Evolutionary conservation across 2,329 filamentous ascomycete species (phyloP).

Genomic region (Pseudohalonectria lignicola): DNA sequence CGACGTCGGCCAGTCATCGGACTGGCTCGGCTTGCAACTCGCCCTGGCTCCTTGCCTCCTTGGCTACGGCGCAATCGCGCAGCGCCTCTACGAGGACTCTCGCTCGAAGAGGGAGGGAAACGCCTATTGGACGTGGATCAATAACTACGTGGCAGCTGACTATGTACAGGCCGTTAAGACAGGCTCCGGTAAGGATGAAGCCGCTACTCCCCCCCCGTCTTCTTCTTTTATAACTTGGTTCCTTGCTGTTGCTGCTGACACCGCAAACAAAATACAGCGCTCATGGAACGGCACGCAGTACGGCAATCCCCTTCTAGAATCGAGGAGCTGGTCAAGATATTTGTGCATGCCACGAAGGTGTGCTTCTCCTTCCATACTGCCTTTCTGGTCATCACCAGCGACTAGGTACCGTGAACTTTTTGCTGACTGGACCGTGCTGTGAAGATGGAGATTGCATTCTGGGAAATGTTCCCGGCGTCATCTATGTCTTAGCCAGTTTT

Average conservation of each 20-base stretch:
- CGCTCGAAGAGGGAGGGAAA: conserved; percentile 55
- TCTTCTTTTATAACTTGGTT: too few relatives aligned
- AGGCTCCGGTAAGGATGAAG: conserved; percentile 48
- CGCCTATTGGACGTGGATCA: conserved; percentile 81
- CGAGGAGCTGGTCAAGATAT: conserved; percentile 75
- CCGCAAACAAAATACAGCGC: too few relatives aligned
- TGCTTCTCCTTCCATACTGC: conserved; percentile 12
- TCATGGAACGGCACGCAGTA: conserved; percentile 63
- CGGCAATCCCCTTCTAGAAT: conserved; percentile 63
- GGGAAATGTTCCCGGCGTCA: conserved; percentile 44
- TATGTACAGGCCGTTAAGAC: conserved; percentile 62
- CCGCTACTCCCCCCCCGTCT: not conserved
- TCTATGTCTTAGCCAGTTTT: not conserved
- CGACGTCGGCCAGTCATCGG: conserved; percentile 77
- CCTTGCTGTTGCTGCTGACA: too few relatives aligned
- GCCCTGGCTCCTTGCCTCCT: conserved; percentile 78
- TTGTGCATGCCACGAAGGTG: conserved; percentile 78
- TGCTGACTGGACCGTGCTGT: conserved; percentile 7
- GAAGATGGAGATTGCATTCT: conserved; percentile 64
- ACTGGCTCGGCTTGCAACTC: conserved; percentile 79
- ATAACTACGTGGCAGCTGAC: conserved; percentile 76
- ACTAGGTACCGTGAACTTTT: not conserved
- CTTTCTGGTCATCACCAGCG: too few relatives aligned
- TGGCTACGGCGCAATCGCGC: conserved; percentile 76
- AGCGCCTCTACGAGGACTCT: conserved; percentile 53